phyloP scores from a whole-genome alignment of 768 basidiomycete genomes.

The Agrocybe pediades region DNA sequence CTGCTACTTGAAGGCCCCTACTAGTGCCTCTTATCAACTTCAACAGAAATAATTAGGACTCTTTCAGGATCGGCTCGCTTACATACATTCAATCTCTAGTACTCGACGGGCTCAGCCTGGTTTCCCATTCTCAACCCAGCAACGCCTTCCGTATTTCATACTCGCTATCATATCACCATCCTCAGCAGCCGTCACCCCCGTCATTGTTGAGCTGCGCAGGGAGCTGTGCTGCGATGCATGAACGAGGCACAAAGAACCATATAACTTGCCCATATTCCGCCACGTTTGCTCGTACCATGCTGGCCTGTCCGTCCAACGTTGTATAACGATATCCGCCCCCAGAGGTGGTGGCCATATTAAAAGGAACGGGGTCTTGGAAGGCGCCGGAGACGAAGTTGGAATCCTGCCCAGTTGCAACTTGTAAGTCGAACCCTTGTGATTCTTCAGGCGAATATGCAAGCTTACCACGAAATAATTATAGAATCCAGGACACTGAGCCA shows the following conservation, averaged over 20 bases:
- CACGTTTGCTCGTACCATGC: background rate
- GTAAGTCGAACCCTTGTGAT: too few species aligned
- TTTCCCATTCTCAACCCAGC: too few species aligned
- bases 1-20: too few species aligned
- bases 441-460: too few species aligned
- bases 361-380: background rate
- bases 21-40: too few species aligned
- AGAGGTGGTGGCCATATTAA: background rate
- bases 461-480: constrained; percentile 1
- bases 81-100: too few species aligned
- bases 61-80: too few species aligned
- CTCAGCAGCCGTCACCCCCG: background rate
- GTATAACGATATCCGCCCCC: background rate
- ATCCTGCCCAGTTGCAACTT: background rate
- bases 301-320: background rate
- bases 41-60: too few species aligned
- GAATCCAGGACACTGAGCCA: background rate
- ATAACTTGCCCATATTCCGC: background rate
- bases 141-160: too few species aligned
- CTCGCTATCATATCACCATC: too few species aligned
- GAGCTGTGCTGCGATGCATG: background rate
- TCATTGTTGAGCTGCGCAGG: background rate
- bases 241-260: background rate
- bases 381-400: background rate
- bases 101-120: too few species aligned